phyloP scores from a whole-genome alignment of 2,329 filamentous ascomycete species.

The Ophiobolus disseminans region DNA sequence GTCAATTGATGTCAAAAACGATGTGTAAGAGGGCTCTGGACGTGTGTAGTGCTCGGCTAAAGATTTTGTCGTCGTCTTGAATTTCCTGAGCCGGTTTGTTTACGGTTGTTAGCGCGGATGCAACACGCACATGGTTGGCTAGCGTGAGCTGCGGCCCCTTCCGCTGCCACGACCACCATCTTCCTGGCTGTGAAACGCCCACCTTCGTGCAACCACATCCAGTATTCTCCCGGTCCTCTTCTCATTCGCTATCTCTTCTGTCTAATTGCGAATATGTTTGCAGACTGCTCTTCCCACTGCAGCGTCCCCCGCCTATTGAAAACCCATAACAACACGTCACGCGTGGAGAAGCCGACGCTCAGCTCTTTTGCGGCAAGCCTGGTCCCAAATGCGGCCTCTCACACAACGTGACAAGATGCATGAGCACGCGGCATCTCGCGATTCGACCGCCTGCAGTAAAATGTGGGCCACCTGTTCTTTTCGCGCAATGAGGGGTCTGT shows the following conservation, averaged over 20 bases:
- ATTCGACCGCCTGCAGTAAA: conserved; percentile 32
- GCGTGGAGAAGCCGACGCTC: conserved; percentile 13
- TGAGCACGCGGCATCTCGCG: conserved; percentile 40
- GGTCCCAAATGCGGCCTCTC: conserved; percentile 12
- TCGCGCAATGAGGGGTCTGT: background rate
- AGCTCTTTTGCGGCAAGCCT: conserved; percentile 12
- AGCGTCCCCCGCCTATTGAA: conserved; percentile 21
- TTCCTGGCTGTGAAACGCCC: conserved; percentile 16
- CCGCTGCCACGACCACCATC: conserved; percentile 17
- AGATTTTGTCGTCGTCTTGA: background rate
- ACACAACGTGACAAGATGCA: conserved; percentile 29
- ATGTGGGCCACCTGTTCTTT: conserved; percentile 21
- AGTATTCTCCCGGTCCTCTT: background rate
- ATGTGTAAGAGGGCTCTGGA: background rate
- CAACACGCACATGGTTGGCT: background rate
- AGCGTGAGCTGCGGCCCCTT: conserved; percentile 7
- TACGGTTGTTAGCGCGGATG: background rate
- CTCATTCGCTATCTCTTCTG: conserved; percentile 20
- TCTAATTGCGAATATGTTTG: too few species aligned
- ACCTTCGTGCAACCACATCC: conserved; percentile 5
- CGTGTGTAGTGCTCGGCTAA: background rate
- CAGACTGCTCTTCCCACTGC: background rate
- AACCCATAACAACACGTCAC: conserved; percentile 30
- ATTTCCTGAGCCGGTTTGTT: too few species aligned
- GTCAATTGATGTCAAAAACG: background rate